Conservation (phyloP, 352 stramenopile species). For the Globisporangium cystogenes region DNA sequence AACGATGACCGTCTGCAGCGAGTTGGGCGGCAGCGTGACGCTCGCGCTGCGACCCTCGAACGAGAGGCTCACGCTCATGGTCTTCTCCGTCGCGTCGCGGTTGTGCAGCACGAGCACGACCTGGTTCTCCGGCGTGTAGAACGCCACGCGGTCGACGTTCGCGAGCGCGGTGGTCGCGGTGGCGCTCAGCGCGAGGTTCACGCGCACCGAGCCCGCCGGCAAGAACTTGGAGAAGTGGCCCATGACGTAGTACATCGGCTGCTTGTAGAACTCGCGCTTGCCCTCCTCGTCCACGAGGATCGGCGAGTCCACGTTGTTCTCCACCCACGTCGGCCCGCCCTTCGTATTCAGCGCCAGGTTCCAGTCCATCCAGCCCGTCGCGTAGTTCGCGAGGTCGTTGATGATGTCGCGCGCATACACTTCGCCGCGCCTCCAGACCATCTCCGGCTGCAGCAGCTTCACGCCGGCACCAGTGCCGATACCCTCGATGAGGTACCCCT, state of each 20-base stretch:
- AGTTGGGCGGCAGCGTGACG: constrained; percentile 33
- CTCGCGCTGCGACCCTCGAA: constrained; percentile 27
- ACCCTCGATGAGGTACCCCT: constrained; percentile 44
- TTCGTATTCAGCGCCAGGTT: constrained; percentile 78
- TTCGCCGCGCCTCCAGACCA: constrained; percentile 64
- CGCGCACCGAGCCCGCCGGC: constrained; percentile 35
- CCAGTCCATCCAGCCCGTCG: constrained; percentile 84
- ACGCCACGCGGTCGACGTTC: constrained; percentile 43
- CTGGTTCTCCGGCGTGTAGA: constrained; percentile 41
- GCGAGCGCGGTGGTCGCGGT: constrained; percentile 21
- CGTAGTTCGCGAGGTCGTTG: constrained; percentile 74
- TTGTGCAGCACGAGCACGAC: constrained; percentile 45
- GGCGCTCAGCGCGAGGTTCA: constrained; percentile 23
- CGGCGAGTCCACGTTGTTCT: constrained; percentile 62
- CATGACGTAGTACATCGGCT: constrained; percentile 81
- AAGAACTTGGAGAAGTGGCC: constrained; percentile 75
- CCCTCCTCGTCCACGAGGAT: constrained; percentile 61
- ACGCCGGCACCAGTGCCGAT: constrained; percentile 43
- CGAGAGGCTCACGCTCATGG: constrained; percentile 30
- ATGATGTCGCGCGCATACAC: constrained; percentile 86
- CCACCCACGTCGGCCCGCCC: constrained; percentile 69
- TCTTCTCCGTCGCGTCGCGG: constrained; percentile 32
- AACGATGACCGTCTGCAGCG: constrained; percentile 44
- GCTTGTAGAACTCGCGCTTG: constrained; percentile 68
- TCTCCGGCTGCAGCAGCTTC: constrained; percentile 32